Evolutionary conservation across 108 stramenopile species (phyloP), one percentile per base, ranked within the genome.

Genomic region (Skeletonema marinoi): DNA sequence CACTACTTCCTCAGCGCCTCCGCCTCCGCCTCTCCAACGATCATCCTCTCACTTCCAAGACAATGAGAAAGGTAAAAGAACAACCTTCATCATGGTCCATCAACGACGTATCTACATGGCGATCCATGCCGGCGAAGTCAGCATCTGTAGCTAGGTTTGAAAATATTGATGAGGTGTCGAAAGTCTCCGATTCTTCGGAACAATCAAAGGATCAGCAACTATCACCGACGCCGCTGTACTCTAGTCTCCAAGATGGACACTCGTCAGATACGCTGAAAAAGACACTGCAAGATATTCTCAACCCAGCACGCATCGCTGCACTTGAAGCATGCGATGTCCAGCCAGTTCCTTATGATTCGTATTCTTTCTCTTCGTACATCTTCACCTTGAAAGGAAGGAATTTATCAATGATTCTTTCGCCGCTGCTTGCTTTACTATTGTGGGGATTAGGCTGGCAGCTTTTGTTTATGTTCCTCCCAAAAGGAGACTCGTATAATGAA

Each of bases 361-460:
- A 67, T 41, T 73, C 77, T 33, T 58, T 70, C 73, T 80, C 75
- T n/a, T 80, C 83, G 32, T 38, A 77, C 35, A 65, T 84, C 11
- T 32, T 39, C n/a, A 13, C 58, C 17, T 30, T 80, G 38, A 78
- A 41, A 38, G 83, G 83, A 25, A 35, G 83, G 11, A 84, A 84
- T 56, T 61, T 80, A 17, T 25, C 65, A 14, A 84, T 84, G 83
- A 36, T 80, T 10, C 11, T 80, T 13, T 5, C 60, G 14, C 83
- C 83, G 16, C 74, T 84, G 0, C 30, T 76, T 17, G 30, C 60
- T 1, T 46, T 84, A 8, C 32, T 71, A 29, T 46, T 65, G 0
- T 84, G 83, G 83, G 75, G 78, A 6, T n/a, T 84, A 25, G 54
- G n/a, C 13, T 84, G 74, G 78, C 78, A 80, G 68, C 29, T 84